These are phyloP conservation scores for Backusella macrospora DNA, from an alignment of 192 early-diverging fungal species.

Conservation along the genomic window DNA sequence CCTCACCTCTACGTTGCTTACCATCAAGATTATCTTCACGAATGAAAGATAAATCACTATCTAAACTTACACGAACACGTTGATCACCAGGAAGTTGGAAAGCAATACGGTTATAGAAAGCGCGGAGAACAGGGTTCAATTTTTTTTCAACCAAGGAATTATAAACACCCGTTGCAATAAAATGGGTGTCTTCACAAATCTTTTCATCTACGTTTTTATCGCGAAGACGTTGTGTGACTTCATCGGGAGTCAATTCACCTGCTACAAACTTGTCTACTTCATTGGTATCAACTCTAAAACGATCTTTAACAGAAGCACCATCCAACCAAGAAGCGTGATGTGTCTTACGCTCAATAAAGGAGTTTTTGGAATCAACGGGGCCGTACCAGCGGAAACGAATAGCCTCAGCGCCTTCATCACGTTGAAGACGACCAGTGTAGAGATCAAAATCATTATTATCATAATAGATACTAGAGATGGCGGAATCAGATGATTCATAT, in stretches of 20 bases:
- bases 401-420: conserved; percentile 43
- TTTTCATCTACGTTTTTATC: conserved; percentile 69
- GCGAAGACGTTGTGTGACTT: conserved; percentile 67
- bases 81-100: conserved; percentile 62
- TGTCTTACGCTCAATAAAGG: conserved; percentile 44
- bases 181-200: conserved; percentile 59
- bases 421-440: conserved; percentile 42
- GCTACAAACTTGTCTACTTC: conserved; percentile 28
- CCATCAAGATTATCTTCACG: conserved; percentile 84
- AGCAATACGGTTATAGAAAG: conserved; percentile 43
- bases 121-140: conserved; percentile 33
- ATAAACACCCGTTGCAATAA: conserved; percentile 34
- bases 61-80: conserved; percentile 89
- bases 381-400: conserved; percentile 45
- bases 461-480: conserved; percentile 43
- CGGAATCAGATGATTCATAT: conserved; percentile 49
- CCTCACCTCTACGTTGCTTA: conserved; percentile 65
- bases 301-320: conserved; percentile 43
- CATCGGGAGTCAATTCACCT: conserved; percentile 34
- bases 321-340: conserved; percentile 41
- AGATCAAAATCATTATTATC: conserved; percentile 43
- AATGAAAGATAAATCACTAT: conserved; percentile 93
- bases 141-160: conserved; percentile 38
- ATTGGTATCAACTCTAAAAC: conserved; percentile 32
- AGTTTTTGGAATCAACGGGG: conserved; percentile 28